These are phyloP conservation scores for Tillandsia fasciculata DNA, from an alignment of 176 grass and related monocot genomes.

Conservation along the genomic window DNA sequence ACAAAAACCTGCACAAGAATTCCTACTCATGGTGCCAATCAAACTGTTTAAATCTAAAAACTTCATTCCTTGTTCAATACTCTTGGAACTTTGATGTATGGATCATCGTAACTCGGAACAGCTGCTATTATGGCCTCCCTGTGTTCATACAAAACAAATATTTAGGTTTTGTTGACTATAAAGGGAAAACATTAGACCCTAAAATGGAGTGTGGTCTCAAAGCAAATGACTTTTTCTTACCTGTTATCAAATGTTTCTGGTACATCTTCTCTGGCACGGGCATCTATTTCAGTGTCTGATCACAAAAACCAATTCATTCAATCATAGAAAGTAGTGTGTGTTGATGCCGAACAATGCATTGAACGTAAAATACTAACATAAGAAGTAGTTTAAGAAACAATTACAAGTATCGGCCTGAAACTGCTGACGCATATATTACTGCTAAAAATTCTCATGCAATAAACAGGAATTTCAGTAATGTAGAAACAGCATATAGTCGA, in stretches of 20 bases:
- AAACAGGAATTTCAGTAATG: no score
- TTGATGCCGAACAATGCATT: not conserved
- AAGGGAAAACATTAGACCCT: not conserved
- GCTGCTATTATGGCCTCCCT: constrained; percentile 61
- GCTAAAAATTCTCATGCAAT: no score
- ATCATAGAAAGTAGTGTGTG: not conserved
- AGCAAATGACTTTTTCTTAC: constrained; percentile 20
- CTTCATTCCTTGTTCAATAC: constrained; percentile 71
- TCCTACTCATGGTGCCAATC: not conserved
- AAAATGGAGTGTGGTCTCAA: not conserved
- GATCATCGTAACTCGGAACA: constrained; percentile 59
- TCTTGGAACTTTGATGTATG: constrained; percentile 85
- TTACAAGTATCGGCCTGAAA: not conserved
- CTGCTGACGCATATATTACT: no score
- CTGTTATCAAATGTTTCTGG: constrained; percentile 70
- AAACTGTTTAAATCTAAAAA: not conserved
- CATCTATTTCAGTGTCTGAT: constrained; percentile 31
- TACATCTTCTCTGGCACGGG: constrained; percentile 51
- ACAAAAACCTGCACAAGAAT: not conserved
- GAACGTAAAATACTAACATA: not conserved
- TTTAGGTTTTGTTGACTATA: not conserved
- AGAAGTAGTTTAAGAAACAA: constrained; percentile 1
- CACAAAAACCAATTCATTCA: not conserved
- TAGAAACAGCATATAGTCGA: no score
- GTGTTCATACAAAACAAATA: constrained; percentile 9